phyloP scores from a whole-genome alignment of 495 filamentous ascomycete species.

The Terfezia claveryi region DNA sequence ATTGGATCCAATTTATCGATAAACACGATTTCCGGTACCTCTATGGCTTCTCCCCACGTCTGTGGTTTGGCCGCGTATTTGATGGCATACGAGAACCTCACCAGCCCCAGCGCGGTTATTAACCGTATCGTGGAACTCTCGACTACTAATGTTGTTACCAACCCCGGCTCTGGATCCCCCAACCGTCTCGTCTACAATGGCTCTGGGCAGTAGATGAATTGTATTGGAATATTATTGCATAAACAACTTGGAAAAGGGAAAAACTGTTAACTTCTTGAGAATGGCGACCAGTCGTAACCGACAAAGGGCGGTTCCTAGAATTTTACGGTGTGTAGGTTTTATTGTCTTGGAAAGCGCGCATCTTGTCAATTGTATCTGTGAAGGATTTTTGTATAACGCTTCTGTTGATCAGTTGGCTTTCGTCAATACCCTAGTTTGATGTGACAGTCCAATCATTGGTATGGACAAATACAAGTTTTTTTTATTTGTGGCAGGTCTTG shows the following conservation, averaged over 20 bases:
- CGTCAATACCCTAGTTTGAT: too few species aligned
- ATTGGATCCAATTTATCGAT: slow-evolving; percentile 14
- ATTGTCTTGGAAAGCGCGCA: too few species aligned
- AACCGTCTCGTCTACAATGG: slow-evolving; percentile 21
- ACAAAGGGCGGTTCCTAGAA: too few species aligned
- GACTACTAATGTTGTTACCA: slow-evolving; percentile 11
- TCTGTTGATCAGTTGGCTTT: too few species aligned
- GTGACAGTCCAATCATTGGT: too few species aligned
- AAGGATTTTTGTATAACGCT: too few species aligned
- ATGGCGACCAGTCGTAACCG: too few species aligned
- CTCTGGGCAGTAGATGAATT: neutral
- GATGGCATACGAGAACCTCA: slow-evolving; percentile 11
- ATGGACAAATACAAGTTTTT: too few species aligned
- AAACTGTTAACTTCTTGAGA: too few species aligned
- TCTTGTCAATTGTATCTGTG: too few species aligned
- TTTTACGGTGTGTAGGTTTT: too few species aligned
- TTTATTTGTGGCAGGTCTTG: too few species aligned
- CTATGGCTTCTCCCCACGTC: slow-evolving; percentile 34
- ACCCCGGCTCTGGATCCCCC: slow-evolving; percentile 8
- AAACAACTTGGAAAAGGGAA: slow-evolving; percentile 6
- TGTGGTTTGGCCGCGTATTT: slow-evolving; percentile 34
- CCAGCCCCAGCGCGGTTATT: slow-evolving; percentile 16
- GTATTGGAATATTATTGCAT: neutral
- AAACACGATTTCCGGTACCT: slow-evolving; percentile 29
- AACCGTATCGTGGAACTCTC: slow-evolving; percentile 20